A percentile compares a stretch with the other conserved stretches of the same genome.
These are phyloP conservation scores for Talaromyces proteolyticus DNA, from an alignment of 495 filamentous ascomycete species.

Conservation along the genomic window DNA sequence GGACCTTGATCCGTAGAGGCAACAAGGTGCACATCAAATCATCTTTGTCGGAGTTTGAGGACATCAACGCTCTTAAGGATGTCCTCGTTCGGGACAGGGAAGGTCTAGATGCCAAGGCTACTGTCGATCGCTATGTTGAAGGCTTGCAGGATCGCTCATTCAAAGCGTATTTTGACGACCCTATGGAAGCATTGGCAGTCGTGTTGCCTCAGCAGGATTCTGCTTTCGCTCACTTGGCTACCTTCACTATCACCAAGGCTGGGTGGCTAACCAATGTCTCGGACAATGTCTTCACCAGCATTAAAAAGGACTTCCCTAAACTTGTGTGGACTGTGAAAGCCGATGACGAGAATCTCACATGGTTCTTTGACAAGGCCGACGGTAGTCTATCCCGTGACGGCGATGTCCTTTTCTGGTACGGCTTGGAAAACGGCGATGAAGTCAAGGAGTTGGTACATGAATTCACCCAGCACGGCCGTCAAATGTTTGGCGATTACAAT, in stretches of 20 bases:
- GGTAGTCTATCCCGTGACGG: conserved; percentile 80
- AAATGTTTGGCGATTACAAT: conserved; percentile 89
- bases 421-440: conserved; percentile 78
- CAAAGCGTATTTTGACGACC: conserved; percentile 91
- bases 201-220: conserved; percentile 62
- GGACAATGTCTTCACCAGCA: conserved; percentile 92
- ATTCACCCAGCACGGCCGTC: conserved; percentile 75
- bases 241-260: conserved; percentile 90
- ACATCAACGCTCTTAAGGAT: conserved; percentile 70
- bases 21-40: conserved; percentile 80
- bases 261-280: conserved; percentile 95
- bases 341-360: conserved; percentile 94
- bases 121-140: conserved; percentile 82
- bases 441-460: conserved; percentile 82
- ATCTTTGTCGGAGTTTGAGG: conserved; percentile 70
- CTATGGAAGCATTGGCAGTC: conserved; percentile 94
- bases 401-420: conserved; percentile 96
- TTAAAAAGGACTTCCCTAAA: conserved; percentile 88
- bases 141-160: conserved; percentile 71
- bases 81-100: conserved; percentile 83
- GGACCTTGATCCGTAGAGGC: conserved; percentile 88
- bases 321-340: conserved; percentile 96
- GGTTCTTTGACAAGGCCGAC: conserved; percentile 98
- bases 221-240: conserved; percentile 71
- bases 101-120: conserved; percentile 73